Base-by-base conservation (phyloP, 2,329 filamentous ascomycete genomes). In the Hypocrella siamensis region DNA sequence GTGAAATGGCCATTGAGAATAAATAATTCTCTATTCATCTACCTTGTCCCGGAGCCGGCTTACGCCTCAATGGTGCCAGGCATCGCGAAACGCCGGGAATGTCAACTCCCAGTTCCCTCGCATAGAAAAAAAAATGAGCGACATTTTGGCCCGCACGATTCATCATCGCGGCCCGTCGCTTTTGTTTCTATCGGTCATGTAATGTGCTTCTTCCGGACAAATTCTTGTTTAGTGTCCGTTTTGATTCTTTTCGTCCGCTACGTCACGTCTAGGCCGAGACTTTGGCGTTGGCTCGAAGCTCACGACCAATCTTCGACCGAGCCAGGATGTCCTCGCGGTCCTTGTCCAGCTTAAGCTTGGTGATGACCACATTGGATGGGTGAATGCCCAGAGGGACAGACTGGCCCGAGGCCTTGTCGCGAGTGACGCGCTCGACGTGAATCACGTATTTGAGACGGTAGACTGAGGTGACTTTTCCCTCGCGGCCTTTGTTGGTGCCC, bases 401-500 rank as follows among this genome's bases (percentile, higher is more conserved):
- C 72, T 94, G 86, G 66, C 90, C 88, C 61, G 85, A 90, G 61
- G 75, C 80, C 80, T 98, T 98, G 65, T 98, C 90, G 59, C 86
- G 84, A 63, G 78, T 78, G 60, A 98, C 79, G 54, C 88, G 84
- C 76, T 94, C 88, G 62, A 98, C 64, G 77, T 96, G 88, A 59
- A 98, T 79, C 58, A 85, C 73, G 67, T 90, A 98, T 69, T 96
- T 96, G 56, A 93, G 80, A 63, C 85, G 84, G 79, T 93, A 98
- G 61, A 96, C 88, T 54, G 82, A 84, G 53, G 79, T 86, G 67
- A 98, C 73, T 74, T 96, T 96, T 71, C 90, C 90, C 72, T 96
- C 88, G 56, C 85, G 84, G 58, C 88, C 90, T 75, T 96, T 96
- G 75, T 93, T 81, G 66, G 70, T 68, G 54, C 90, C 90, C 50